Evolutionary conservation across 176 grass and related monocot genomes (phyloP).

Genomic region (Guadua angustifolia): DNA sequence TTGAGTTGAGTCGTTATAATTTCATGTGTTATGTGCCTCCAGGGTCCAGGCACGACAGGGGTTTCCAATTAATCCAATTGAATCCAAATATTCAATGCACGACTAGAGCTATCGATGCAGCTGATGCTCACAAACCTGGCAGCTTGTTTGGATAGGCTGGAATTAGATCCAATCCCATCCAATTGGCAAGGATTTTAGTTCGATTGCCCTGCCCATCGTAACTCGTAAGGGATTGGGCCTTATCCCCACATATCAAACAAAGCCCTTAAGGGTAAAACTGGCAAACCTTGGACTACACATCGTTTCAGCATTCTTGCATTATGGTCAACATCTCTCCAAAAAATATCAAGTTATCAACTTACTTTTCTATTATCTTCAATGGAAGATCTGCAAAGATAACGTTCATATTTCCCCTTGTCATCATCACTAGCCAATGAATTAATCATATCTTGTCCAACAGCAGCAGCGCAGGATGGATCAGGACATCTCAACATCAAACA

Average conservation of each 20-base stretch:
- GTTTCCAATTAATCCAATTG: slow-evolving; percentile 3
- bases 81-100: slow-evolving; percentile 26
- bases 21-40: slow-evolving; percentile 6
- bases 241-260: too few species aligned
- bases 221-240: too few species aligned
- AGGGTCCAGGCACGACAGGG: neutral
- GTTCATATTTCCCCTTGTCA: slow-evolving; percentile 80
- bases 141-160: slow-evolving; percentile 6
- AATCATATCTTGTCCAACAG: slow-evolving; percentile 93
- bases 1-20: too few species aligned
- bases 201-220: too few species aligned
- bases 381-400: slow-evolving; percentile 96
- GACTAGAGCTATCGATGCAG: slow-evolving; percentile 51
- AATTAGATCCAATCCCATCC: neutral
- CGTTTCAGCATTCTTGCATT: slow-evolving; percentile 13
- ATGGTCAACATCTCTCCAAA: neutral
- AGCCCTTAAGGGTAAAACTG: neutral
- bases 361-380: slow-evolving; percentile 99
- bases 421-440: slow-evolving; percentile 64
- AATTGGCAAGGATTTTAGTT: neutral
- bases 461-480: slow-evolving; percentile 87
- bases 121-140: slow-evolving; percentile 77
- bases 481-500: slow-evolving; percentile 98
- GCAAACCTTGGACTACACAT: neutral
- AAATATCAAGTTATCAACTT: slow-evolving; percentile 1